Evolutionary conservation across 169 alveolate genomes (phyloP).

Genomic region (Miamiensis avidus): DNA sequence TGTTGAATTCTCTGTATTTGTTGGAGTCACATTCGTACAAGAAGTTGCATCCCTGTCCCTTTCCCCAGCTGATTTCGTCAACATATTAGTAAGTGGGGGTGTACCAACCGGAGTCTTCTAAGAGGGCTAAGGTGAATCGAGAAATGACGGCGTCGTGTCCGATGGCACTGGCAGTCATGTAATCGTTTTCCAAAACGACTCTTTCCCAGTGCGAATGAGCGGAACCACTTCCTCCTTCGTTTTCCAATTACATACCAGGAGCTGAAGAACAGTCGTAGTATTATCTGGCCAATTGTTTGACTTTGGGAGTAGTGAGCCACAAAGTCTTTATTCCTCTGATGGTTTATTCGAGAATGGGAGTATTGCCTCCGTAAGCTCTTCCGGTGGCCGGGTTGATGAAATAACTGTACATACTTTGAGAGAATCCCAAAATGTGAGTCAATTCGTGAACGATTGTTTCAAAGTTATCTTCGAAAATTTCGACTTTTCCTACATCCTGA

Average conservation of each 20-base stretch:
- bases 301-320: conserved; percentile 40
- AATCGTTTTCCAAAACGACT: conserved; percentile 47
- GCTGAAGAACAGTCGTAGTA: conserved; percentile 47
- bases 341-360: not conserved
- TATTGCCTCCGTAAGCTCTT: not conserved
- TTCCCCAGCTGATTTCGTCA: conserved; percentile 29
- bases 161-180: conserved; percentile 50
- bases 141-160: conserved; percentile 12
- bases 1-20: conserved; percentile 2
- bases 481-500: too few relatives aligned
- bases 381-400: conserved; percentile 25
- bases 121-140: conserved; percentile 42
- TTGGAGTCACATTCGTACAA: not conserved
- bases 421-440: conserved; percentile 5
- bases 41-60: conserved; percentile 29
- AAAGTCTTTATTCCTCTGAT: not conserved
- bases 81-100: conserved; percentile 14
- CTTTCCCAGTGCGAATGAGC: conserved; percentile 66
- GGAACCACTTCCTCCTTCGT: conserved; percentile 50
- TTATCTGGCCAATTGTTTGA: conserved; percentile 39
- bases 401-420: not conserved
- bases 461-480: conserved; percentile 3
- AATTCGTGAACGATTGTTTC: conserved; percentile 16
- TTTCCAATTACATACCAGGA: conserved; percentile 55
- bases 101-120: conserved; percentile 59